A percentile compares a stretch with the other conserved stretches of the same genome.
Evolutionary conservation across 192 early-diverging fungal species (phyloP).

Genomic region (Chytriomyces confervae): DNA sequence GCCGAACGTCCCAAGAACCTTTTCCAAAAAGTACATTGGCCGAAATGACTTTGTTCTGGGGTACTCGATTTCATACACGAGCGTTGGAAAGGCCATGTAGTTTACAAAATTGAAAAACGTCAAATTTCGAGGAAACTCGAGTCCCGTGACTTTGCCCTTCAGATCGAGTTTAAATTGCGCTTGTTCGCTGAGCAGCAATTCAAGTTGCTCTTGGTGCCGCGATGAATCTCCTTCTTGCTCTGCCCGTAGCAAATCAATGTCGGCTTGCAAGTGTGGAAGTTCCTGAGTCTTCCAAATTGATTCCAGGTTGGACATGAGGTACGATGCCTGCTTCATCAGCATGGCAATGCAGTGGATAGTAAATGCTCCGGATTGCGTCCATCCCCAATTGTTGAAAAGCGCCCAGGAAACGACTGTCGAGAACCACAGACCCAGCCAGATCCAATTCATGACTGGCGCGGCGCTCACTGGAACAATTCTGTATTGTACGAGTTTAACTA

Average conservation of each 20-base stretch:
- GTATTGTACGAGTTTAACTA: conserved; percentile 59
- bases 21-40: conserved; percentile 85
- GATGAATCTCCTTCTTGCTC: background rate
- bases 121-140: conserved; percentile 78
- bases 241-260: conserved; percentile 29
- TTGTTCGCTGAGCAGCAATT: conserved; percentile 54
- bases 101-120: conserved; percentile 84
- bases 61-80: conserved; percentile 95
- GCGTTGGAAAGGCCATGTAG: conserved; percentile 85
- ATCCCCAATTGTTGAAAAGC: conserved; percentile 75
- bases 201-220: conserved; percentile 37
- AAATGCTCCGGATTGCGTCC: conserved; percentile 87
- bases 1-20: conserved; percentile 77
- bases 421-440: conserved; percentile 50
- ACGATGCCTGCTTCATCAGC: conserved; percentile 97
- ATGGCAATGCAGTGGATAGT: conserved; percentile 86
- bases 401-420: conserved; percentile 32
- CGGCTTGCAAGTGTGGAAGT: conserved; percentile 4
- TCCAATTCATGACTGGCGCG: conserved; percentile 59
- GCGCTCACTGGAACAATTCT: conserved; percentile 53
- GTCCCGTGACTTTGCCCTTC: conserved; percentile 7
- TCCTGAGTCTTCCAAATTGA: conserved; percentile 45
- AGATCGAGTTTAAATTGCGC: conserved; percentile 23
- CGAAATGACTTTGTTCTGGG: conserved; percentile 88
- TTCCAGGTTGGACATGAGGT: conserved; percentile 79